Base-by-base conservation (phyloP, 306 rosid genomes). In the Cicer judaicum region DNA sequence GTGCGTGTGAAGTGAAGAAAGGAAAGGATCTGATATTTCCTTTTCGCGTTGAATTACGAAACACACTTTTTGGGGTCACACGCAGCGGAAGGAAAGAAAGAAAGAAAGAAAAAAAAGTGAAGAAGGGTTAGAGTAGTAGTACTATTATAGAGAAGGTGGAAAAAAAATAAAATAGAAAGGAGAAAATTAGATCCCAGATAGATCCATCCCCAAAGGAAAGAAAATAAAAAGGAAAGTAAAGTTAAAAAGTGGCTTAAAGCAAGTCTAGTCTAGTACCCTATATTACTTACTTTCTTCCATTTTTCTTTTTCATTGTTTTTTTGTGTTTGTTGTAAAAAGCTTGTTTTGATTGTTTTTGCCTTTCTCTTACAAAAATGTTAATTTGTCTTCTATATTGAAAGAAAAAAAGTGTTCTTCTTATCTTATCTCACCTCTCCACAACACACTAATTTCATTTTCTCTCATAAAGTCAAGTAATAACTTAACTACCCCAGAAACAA, bases 1-100 rank as follows among this genome's bases (percentile, higher is more conserved):
- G 76, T 78, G 76, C 84, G 70, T 82, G 84, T 82, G 89, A 81
- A 53, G 10, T 54, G 34, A 54, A 54, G 41, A 60, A 29, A 56
- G 77, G 52, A 78, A 70, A 76, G 87, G 89, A 85, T 86, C 88
- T 73, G 79, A 84, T 77, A 64, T 85, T 60, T 84, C 86, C 83
- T 87, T 88, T 88, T 88, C 81, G 87, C 86, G 91, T 89, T 88
- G 97, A 92, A 86, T 89, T 85, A 64, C 55, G 79, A 5, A 50
- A 6, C 24, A 24, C 52, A 64, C 74, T 75, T 72, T 65, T 72
- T 69, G 10, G 71, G 70, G 84, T 46, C 81, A 75, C 80, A 68
- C 76, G 34, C 15, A 0, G 42, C 53, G 56, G 50, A 48, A 48
- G 52, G 64, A n/a, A 68, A 19, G 1, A 19, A 19, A 19, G 21